These are phyloP conservation scores for Lumnitzera racemosa DNA, from an alignment of 345 rosid genomes.

Conservation along the genomic window DNA sequence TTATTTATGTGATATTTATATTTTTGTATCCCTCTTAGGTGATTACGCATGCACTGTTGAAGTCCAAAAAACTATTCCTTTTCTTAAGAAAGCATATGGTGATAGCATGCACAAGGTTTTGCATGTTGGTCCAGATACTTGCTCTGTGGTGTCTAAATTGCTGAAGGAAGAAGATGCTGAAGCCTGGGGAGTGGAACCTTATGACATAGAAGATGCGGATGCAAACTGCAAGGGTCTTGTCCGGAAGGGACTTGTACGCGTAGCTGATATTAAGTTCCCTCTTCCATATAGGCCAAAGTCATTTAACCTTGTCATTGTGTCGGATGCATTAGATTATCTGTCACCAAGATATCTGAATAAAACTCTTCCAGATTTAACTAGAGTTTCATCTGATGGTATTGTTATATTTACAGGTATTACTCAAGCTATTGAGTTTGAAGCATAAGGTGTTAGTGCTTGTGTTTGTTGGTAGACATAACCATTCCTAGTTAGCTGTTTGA, in stretches of 20 bases:
- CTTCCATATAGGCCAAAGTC: constrained; percentile 85
- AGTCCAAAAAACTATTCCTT: constrained; percentile 73
- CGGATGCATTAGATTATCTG: constrained; percentile 91
- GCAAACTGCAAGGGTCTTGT: constrained; percentile 72
- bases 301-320: constrained; percentile 83
- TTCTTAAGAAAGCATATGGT: constrained; percentile 77
- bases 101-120: constrained; percentile 87
- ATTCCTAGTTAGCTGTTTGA: neutral
- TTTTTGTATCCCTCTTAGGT: constrained; percentile 27
- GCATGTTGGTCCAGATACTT: constrained; percentile 94
- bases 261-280: constrained; percentile 89
- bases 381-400: constrained; percentile 78
- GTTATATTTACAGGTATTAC: constrained; percentile 68
- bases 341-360: constrained; percentile 90
- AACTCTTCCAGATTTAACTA: constrained; percentile 85
- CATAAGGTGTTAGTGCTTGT: neutral
- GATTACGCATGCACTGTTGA: constrained; percentile 75
- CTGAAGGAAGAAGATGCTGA: constrained; percentile 86
- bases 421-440: neutral
- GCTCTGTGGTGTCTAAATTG: constrained; percentile 75
- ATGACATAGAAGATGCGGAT: constrained; percentile 91
- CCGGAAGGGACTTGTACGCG: constrained; percentile 79
- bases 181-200: constrained; percentile 98
- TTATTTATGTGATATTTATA: neutral
- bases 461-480: neutral